These are phyloP conservation scores for Rhodomyrtus tomentosa DNA, from an alignment of 345 rosid genomes.

Conservation along the genomic window DNA sequence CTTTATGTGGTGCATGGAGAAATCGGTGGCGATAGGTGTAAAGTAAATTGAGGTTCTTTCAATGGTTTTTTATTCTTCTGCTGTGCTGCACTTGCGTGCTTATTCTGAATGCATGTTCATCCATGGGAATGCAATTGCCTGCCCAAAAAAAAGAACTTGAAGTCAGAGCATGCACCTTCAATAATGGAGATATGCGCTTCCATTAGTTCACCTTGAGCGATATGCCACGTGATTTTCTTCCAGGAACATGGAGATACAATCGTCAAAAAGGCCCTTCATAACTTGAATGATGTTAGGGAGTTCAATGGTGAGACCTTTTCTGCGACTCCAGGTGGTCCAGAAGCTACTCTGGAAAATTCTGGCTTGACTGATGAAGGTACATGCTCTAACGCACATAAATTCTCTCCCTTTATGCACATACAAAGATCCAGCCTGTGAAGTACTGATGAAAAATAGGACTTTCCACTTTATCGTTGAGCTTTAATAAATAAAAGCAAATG, in stretches of 20 bases:
- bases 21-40: fast-evolving
- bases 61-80: background rate
- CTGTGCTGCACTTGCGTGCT: background rate
- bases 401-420: background rate
- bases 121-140: background rate
- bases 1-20: background rate
- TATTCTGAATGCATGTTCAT: background rate
- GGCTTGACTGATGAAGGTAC: background rate
- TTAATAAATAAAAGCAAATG: background rate
- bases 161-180: too few species aligned
- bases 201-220: background rate
- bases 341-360: background rate
- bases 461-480: background rate
- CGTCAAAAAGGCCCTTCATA: background rate
- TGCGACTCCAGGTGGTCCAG: background rate
- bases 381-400: background rate
- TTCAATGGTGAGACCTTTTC: background rate
- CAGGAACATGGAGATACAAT: background rate
- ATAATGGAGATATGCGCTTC: background rate
- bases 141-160: too few species aligned
- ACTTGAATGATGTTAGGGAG: background rate
- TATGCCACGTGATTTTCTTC: background rate
- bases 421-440: background rate
- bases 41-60: background rate
- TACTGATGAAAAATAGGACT: background rate